Base-by-base conservation (phyloP, 305 asterid species). In the Solanum chacoense region DNA sequence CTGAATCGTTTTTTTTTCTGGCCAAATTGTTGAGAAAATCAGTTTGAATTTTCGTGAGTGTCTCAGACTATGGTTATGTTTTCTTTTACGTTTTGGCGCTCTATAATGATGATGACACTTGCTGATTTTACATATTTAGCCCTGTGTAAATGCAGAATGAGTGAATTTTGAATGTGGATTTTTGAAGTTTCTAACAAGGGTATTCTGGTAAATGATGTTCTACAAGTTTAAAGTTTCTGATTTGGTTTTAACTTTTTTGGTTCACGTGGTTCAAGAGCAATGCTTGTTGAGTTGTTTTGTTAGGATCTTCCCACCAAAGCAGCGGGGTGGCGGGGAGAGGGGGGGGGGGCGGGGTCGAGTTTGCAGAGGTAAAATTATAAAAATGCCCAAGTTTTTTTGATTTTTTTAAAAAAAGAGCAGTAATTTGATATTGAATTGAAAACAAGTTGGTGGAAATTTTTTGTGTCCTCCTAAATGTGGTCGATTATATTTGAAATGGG, bases 181-280 rank as follows among this genome's bases (percentile, higher is more conserved):
- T 77, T 78, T 79, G 81, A 74, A 74, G 35, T 14, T 88, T 37
- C 18, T 7, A 7, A 88, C 4, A 45, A 55, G 75, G 85, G 50
- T 45, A 88, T 22, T 35, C 4, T 24, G 87, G 76, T 67, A 69
- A 34, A 26, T 88, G 11, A 32, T 2, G 24, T 50, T 83, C 72
- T 78, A 73, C 79, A 50, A 42, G 55, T 59, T 88, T 78, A 78
- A 11, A 84, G 69, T n/a, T 38, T 71, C 13, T 69, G 63, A 71
- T 36, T 73, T 69, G 12, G 84, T 28, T 75, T 24, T 9, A 8
- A 38, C 71, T 69, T 86, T 40, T 31, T 87, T 29, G 74, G 88
- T 73, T 87, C 88, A 87, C 88, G 75, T 87, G 88, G 84, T 37
- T 38, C 63, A 79, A 55, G 38, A 77, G 32, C 84, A 87, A 83